These are phyloP conservation scores for Phlebiopsis flavidoalba DNA, from an alignment of 768 basidiomycete species.

Conservation along the genomic window DNA sequence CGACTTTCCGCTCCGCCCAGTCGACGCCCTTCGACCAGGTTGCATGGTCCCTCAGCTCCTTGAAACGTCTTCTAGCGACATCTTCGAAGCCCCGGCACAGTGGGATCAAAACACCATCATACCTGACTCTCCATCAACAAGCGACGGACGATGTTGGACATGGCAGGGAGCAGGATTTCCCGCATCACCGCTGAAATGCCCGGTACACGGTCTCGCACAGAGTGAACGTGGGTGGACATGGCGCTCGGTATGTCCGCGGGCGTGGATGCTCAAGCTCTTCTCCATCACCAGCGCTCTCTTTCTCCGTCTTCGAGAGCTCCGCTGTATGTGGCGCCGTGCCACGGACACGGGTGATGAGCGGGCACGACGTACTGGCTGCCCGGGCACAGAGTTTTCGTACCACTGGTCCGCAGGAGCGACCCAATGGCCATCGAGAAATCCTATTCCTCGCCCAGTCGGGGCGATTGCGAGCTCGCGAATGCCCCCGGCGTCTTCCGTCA, in stretches of 20 bases:
- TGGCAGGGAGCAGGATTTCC: conserved; percentile 54
- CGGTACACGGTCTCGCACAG: conserved; percentile 64
- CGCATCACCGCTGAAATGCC: conserved; percentile 57
- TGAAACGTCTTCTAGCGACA: conserved; percentile 60
- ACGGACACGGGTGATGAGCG: conserved; percentile 54
- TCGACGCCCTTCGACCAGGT: conserved; percentile 74
- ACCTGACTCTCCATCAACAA: conserved; percentile 58
- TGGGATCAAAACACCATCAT: conserved; percentile 47
- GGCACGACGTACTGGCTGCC: conserved; percentile 31
- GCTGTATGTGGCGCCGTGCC: conserved; percentile 32
- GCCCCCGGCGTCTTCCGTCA: conserved; percentile 42
- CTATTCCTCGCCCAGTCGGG: conserved; percentile 60
- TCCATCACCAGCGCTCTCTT: conserved; percentile 17
- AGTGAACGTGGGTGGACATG: conserved; percentile 52
- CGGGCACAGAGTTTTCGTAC: conserved; percentile 39
- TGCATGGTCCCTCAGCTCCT: conserved; percentile 49
- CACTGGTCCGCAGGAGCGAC: conserved; percentile 68
- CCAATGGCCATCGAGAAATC: conserved; percentile 77
- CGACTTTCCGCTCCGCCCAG: conserved; percentile 49
- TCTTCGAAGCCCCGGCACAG: conserved; percentile 45
- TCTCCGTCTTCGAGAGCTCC: conserved; percentile 23
- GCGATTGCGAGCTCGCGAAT: conserved; percentile 53
- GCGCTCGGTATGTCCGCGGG: conserved; percentile 40
- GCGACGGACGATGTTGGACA: conserved; percentile 64
- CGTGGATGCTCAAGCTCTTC: conserved; percentile 43